phyloP scores from a whole-genome alignment of 1,284 basidiomycete genomes.

The Trichosporon ovoides region DNA sequence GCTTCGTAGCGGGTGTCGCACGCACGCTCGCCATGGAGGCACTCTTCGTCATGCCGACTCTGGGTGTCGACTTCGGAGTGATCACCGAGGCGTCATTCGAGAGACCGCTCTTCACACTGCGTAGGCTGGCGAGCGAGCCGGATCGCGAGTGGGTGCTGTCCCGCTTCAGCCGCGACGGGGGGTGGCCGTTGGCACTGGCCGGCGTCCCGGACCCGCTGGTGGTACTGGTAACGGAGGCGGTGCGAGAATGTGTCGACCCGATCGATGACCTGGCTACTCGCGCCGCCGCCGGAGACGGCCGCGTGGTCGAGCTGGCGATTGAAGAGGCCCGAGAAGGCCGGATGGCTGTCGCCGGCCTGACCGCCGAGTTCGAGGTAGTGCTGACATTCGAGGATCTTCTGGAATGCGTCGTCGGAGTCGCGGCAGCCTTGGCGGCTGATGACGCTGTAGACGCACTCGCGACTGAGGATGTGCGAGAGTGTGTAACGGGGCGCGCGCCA shows the following conservation, averaged over 20 bases:
- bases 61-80: background rate
- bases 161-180: background rate
- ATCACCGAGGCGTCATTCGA: background rate
- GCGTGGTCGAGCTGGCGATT: background rate
- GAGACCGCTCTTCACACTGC: background rate
- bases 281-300: background rate
- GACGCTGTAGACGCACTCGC: background rate
- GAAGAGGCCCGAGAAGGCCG: conserved; percentile 1
- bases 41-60: conserved; percentile 1
- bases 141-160: conserved; percentile 2
- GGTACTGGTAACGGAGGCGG: background rate
- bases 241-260: background rate
- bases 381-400: background rate
- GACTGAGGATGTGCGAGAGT: background rate
- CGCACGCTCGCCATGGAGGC: conserved; percentile 1
- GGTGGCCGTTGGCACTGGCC: background rate
- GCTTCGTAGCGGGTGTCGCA: background rate
- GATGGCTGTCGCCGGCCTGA: background rate
- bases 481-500: background rate
- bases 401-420: background rate
- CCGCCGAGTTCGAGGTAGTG: background rate
- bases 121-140: background rate
- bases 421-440: background rate
- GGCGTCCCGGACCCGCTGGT: background rate
- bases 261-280: background rate